Evolutionary conservation across 305 asterid species (phyloP), one percentile per base, ranked within the genome.

Genomic region (Euphrasia arctica): DNA sequence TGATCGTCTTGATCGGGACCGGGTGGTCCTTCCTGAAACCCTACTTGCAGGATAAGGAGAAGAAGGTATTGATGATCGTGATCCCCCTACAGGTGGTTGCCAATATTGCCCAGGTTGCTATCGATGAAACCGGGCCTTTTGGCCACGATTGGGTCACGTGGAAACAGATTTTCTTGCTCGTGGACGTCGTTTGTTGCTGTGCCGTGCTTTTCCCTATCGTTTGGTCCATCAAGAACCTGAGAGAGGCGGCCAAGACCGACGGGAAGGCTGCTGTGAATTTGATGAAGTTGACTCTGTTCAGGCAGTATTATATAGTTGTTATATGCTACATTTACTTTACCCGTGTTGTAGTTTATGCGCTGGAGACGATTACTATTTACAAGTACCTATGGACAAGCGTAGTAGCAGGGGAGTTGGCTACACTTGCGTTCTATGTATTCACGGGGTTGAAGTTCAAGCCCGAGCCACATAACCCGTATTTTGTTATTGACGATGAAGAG

Each of bases 21-120:
- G 95, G 96, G 1, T 82, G 95, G 95, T 89, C 96, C 22, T 79
- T 86, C 70, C 60, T 89, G 78, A 89, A 89, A 66, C 96, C 92
- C 0, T 82, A 76, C 65, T 72, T 86, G 79, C 96, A 86, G 66
- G 90, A 81, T 25, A 84, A 77, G 81, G 96, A 89, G 66, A 89
- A 84, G 83, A 86, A 83, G 78, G 96, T 89, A 36, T 63, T 89
- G 83, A 86, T 89, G 76, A 73, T 86, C 39, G 96, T 86, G 72
- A 86, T 89, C 34, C 96, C 96, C 0, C 75, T 89, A 15, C 96
- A 89, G 69, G 90, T 86, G 11, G 82, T 89, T 39, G 90, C 89
- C 0, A 89, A 86, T 54, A 81, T 86, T 28, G 92, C 92, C 2
- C 96, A 89, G 78, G 89, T 86, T 56, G 90, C 73, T 63, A 82